phyloP scores from a whole-genome alignment of 441 rosid genomes.

The Euphorbia celastroides region DNA sequence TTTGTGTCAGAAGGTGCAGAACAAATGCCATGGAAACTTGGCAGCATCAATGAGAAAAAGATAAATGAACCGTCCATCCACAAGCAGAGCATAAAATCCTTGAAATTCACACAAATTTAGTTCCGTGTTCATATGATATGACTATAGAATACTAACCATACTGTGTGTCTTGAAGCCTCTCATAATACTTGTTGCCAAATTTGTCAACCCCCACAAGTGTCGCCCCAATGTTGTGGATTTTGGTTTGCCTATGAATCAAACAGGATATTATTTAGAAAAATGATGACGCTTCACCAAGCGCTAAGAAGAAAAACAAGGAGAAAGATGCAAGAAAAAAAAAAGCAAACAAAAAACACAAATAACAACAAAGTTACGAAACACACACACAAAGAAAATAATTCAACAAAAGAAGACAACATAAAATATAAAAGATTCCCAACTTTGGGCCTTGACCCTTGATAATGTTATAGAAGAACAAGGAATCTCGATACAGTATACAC shows the following conservation, averaged over 20 bases:
- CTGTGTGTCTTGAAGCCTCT: slow-evolving; percentile 64
- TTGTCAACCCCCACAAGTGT: slow-evolving; percentile 83
- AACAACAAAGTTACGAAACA: neutral
- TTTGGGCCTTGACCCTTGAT: too few species aligned
- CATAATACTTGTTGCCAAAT: slow-evolving; percentile 86
- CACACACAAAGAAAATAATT: neutral
- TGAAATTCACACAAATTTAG: neutral
- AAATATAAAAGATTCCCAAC: neutral
- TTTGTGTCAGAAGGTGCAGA: neutral
- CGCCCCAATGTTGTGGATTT: slow-evolving; percentile 86
- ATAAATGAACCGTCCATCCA: slow-evolving; percentile 1
- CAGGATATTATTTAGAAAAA: neutral
- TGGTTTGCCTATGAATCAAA: slow-evolving; percentile 72
- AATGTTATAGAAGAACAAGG: too few species aligned
- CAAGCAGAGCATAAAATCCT: neutral
- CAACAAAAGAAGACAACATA: neutral
- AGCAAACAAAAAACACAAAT: neutral
- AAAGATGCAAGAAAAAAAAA: slow-evolving; percentile 12
- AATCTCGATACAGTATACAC: too few species aligned
- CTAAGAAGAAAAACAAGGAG: neutral
- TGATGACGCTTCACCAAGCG: neutral
- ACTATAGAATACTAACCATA: slow-evolving; percentile 46
- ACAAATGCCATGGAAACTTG: neutral
- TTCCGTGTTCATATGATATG: neutral
- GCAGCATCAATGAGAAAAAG: neutral